Evolutionary conservation across 2,329 filamentous ascomycete genomes (phyloP), one percentile per base, ranked within the genome.

Genomic region (Pseudogymnoascus sp.): DNA sequence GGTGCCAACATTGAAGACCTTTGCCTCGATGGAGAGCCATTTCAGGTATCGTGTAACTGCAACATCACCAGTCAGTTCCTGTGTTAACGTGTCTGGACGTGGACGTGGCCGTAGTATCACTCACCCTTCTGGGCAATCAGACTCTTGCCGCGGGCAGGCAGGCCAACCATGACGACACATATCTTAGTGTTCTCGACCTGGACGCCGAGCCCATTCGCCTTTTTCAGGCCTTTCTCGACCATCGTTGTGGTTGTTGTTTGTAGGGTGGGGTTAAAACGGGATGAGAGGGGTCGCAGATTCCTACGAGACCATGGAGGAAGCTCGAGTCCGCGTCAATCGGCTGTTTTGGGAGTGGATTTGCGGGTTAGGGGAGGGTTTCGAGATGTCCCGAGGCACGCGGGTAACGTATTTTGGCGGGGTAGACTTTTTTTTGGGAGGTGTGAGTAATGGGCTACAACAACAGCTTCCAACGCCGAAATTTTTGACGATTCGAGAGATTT

Each of bases 111-210:
- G 63, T n/a, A 63, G 63, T n/a, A 63, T 33, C 8, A 74, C 79
- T 72, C 80, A 94, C 92, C 92, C 84, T 97, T 97, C 72, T 96
- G 92, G 69, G 94, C 93, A 74, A 99, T 97, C 75, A 96, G 86
- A 79, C 91, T 96, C 83, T 99, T 99, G 72, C 94, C 94, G 69
- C 94, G 83, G 65, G 94, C 94, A 62, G 94, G 94, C 73, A 99
- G 82, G 68, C 94, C 94, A 65, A 99, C 94, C 94, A 99, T 97
- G 71, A 99, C 92, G 67, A 99, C 92, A 76, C 93, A 97, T 79
- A 99, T 95, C 75, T 90, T 91, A 65, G 91, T 93, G 76, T 97
- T 92, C 80, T 97, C 93, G 70, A 90, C 90, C 90, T 96, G 89
- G 67, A 92, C 83, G 72, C 88, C 89, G 70, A 84, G 78, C 68